Evolutionary conservation across 768 basidiomycete species (phyloP), one percentile per base, ranked within the genome.

Genomic region (Candolleomyces aberdarensis): DNA sequence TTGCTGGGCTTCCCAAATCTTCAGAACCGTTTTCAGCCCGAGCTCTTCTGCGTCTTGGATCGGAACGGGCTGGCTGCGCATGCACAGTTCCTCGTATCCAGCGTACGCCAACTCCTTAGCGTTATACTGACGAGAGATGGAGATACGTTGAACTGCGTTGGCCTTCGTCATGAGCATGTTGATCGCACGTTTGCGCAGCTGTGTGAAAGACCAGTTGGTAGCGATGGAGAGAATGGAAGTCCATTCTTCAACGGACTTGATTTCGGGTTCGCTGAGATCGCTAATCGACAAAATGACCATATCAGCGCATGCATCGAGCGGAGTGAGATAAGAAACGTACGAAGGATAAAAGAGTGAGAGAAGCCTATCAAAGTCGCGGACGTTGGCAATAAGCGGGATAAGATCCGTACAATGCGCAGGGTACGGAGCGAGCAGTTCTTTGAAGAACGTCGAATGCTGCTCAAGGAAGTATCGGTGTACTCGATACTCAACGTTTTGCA

Each of bases 261-360:
- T 43, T 15, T 62, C 67, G 46, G 62, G 50, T 11, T 47, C 32
- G 31, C 44, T 15, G 46, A 67, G 63, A 39, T 65, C 58, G 10
- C 66, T 67, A 36, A 36, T 36, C 8, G 11, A 36, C 36, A 36
- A 36, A 36, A 5, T 14, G 20, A 26, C 15, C 9, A 8, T 20
- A 22, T 43, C 39, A 40, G 26, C 1, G 31, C 13, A 20, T 15
- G 8, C 13, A 17, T 8, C 8, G 11, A 49, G 56, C 7, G 15
- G 6, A 41, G 3, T 5, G 22, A 1, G 17, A 11, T 41, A 15
- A 53, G 22, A 3, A 19, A 74, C 78, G 57, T 62, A 84, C 83
- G 74, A 71, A 40, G 81, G 80, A 62, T 85, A 85, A 41, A 85
- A 76, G 1, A 85, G 72, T 70, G 78, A 77, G 1, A 85, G 76